phyloP scores from a whole-genome alignment of 768 basidiomycete species.

The Trametes villosa region DNA sequence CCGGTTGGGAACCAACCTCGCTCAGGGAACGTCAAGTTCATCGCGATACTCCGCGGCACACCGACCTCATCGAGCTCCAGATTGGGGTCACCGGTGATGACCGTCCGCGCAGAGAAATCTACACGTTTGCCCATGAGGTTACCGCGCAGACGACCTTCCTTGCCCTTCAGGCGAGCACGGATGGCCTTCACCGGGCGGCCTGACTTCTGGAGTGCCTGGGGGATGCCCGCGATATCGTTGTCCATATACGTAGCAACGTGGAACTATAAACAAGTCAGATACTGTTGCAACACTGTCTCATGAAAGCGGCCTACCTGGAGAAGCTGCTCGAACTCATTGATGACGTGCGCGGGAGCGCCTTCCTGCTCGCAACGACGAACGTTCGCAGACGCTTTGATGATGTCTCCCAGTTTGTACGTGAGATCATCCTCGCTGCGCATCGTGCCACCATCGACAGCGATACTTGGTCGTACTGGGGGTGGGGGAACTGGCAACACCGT shows the following conservation, averaged over 20 bases:
- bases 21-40: conserved; percentile 98
- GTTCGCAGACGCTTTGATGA: conserved; percentile 93
- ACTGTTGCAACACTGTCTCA: neutral
- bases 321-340: conserved; percentile 94
- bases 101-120: conserved; percentile 98
- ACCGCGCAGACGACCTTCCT: conserved; percentile 96
- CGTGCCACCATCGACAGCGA: conserved; percentile 94
- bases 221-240: conserved; percentile 97
- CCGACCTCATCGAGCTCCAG: conserved; percentile 96
- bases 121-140: conserved; percentile 99
- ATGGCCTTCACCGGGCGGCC: conserved; percentile 98
- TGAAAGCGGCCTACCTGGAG: conserved; percentile 65
- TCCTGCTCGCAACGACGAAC: conserved; percentile 94
- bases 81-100: conserved; percentile 99
- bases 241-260: conserved; percentile 99
- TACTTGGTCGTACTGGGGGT: conserved; percentile 96
- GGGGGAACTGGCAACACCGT: conserved; percentile 98
- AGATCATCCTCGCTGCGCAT: conserved; percentile 98
- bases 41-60: conserved; percentile 92
- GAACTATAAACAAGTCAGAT: conserved; percentile 57
- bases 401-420: conserved; percentile 97
- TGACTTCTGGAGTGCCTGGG: conserved; percentile 96
- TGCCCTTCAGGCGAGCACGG: conserved; percentile 96
- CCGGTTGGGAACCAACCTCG: conserved; percentile 60
- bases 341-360: conserved; percentile 94